Evolutionary conservation across 805 yeast genomes (phyloP), one percentile per base, ranked within the genome.

Genomic region (Yamadazyma endophytica): DNA sequence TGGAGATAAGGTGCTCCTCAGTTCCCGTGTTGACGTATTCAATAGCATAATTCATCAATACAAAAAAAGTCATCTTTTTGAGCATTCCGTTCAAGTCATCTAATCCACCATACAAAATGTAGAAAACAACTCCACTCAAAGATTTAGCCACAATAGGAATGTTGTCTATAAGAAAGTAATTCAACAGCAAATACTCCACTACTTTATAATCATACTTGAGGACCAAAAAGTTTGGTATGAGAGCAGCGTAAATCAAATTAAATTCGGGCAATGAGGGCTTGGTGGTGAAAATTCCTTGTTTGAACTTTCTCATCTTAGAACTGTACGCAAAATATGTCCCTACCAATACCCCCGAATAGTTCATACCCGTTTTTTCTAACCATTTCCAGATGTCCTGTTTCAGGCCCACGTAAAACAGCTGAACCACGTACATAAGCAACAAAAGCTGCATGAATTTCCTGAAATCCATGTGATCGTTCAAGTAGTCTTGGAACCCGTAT

Each of bases 251-350:
- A 7, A 65, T 21, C 29, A 52, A 44, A 42, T 64, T 58, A 43
- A 64, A 66, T 24, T 58, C 62, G 11, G 72, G 72, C 31, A 56
- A 42, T 11, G 29, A 30, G 9, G 64, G 62, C 23, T 38, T 29
- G 12, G 26, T 16, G 7, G 22, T 29, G 9, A 33, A 40, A 14
- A n/a, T 24, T 6, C 49, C 49, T 11, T 37, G 29, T 15, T 33
- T 13, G 25, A 37, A 42, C 24, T 47, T 46, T 28, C 44, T 41
- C 24, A 29, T 6, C 26, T 36, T 40, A 2, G 52, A 40, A 17
- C 48, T 45, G 36, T 53, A 55, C 24, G 54, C 47, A 31, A 61
- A 46, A 17, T 52, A 28, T 37, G 55, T 35, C 12, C 60, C 66
- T 17, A 57, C 26, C 2, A 47, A 19, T 2, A 61, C 54, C 4